phyloP scores from a whole-genome alignment of 768 basidiomycete species.

The Serendipita vermifera region DNA sequence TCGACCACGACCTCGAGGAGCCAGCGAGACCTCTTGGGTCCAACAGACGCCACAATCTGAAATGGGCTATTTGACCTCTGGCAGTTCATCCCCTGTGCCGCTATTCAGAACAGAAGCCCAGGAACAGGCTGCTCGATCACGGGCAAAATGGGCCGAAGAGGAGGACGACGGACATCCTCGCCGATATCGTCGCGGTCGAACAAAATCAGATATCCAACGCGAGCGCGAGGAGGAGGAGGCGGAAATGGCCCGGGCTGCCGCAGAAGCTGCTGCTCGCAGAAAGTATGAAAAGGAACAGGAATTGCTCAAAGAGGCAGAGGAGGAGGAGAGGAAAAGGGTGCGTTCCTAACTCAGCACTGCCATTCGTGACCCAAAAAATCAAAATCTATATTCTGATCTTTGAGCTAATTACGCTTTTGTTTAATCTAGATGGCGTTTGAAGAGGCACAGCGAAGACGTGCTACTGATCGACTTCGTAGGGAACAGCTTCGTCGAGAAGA shows the following conservation, averaged over 20 bases:
- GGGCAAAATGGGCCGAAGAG: slow-evolving; percentile 14
- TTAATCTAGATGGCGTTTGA: not conserved
- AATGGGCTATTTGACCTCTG: not conserved
- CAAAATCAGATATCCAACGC: slow-evolving; percentile 6
- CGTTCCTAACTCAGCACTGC: too few relatives aligned
- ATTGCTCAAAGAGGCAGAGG: not conserved
- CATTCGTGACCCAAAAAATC: too few relatives aligned
- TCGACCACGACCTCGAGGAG: not conserved
- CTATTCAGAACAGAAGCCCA: slow-evolving; percentile 11
- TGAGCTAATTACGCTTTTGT: too few relatives aligned
- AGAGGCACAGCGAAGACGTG: slow-evolving; percentile 2
- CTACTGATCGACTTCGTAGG: not conserved
- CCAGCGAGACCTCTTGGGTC: not conserved
- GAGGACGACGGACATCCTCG: not conserved
- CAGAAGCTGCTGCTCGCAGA: slow-evolving; percentile 1
- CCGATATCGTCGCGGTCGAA: not conserved
- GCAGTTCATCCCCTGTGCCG: not conserved
- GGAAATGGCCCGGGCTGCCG: slow-evolving; percentile 7
- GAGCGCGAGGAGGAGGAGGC: not conserved
- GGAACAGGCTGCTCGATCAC: slow-evolving; percentile 12
- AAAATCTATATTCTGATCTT: too few relatives aligned
- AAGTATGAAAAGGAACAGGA: slow-evolving; percentile 7
- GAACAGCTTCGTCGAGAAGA: slow-evolving; percentile 16
- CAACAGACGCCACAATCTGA: not conserved
- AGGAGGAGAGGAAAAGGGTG: slow-evolving; percentile 6